These are phyloP conservation scores for Entophlyctis luteolus DNA, from an alignment of 192 early-diverging fungal species.

Conservation along the genomic window DNA sequence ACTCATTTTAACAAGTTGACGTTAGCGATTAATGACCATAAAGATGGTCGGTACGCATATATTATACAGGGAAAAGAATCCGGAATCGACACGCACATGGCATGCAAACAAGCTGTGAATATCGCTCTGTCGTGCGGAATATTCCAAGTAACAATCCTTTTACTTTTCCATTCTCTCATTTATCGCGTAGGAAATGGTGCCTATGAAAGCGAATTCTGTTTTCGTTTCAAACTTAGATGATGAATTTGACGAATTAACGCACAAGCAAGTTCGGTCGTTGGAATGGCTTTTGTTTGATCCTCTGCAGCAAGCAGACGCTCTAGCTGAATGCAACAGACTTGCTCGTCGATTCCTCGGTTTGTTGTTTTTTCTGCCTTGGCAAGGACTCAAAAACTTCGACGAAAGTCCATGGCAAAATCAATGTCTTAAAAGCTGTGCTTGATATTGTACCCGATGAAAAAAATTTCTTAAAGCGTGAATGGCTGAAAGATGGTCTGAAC, in stretches of 20 bases:
- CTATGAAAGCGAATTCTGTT: not conserved
- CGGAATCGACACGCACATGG: conserved; percentile 41
- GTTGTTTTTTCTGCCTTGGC: not conserved
- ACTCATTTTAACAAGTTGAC: no score
- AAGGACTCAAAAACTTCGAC: no score
- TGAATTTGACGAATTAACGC: conserved; percentile 10
- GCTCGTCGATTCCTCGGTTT: conserved; percentile 49
- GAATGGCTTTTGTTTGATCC: conserved; percentile 54
- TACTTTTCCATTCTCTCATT: not conserved
- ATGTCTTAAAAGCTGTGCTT: conserved; percentile 42
- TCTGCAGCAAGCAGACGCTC: conserved; percentile 41
- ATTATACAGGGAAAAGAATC: conserved; percentile 37
- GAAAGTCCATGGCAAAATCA: conserved; percentile 42
- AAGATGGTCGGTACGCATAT: conserved; percentile 37
- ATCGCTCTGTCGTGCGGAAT: conserved; percentile 19
- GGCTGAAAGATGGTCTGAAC: not conserved
- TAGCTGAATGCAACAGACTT: conserved; percentile 45
- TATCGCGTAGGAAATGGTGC: not conserved
- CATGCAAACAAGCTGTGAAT: conserved; percentile 39
- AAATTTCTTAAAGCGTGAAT: conserved; percentile 37
- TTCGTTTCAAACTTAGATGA: conserved; percentile 1
- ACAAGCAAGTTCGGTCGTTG: conserved; percentile 50
- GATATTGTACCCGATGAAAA: conserved; percentile 39
- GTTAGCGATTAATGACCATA: conserved; percentile 22
- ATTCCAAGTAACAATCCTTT: not conserved